Evolutionary conservation across 225 moss, liverwort and hornwort genomes (phyloP), one percentile per base, ranked within the genome.

Genomic region (Polytrichum commune): DNA sequence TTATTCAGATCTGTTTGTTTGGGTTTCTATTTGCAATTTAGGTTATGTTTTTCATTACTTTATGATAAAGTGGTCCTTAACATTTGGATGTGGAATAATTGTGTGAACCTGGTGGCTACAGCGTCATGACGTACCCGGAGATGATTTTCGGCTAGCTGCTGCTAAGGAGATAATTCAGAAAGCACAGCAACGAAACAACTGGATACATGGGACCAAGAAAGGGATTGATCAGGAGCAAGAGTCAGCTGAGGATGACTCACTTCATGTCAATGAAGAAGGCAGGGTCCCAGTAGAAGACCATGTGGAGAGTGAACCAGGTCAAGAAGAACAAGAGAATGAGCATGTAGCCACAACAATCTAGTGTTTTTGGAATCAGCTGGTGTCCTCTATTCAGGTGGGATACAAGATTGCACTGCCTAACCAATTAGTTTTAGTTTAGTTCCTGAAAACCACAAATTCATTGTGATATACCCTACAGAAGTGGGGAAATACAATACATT

Each of bases 41-140:
- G 26, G 32, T 67, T 33, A 29, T 32, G 24, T 29, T 46, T 66
- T 56, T 2, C 18, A 46, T 7, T 66, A 1, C 3, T 2, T 1
- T 10, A 69, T 27, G 32, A 27, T 19, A 33, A 22, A 16, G 1
- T 22, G 22, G 22, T 16, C 20, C 18, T 16, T 7, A 27, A 46
- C 54, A 23, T 23, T 33, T 2, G 24, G 33, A 19, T 38, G 53
- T 30, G 18, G 28, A 70, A 19, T 24, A 60, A 26, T 72, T 68
- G 23, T 68, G 19, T 53, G 61, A 19, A 71, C 20, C 10, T 68
- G 65, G 55, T 58, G 3, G 73, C 19, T 63, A 64, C 84, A 84
- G 84, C 33, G 66, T 19, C 77, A 62, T 26, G 73, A 84, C 22
- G 55, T 67, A 30, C 81, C 84, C n/a, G 81, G 70, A 70, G 81